A percentile compares a stretch with the other conserved stretches of the same genome.
Evolutionary conservation across 305 asterid genomes (phyloP).

Genomic region (Coffea humblotiana): DNA sequence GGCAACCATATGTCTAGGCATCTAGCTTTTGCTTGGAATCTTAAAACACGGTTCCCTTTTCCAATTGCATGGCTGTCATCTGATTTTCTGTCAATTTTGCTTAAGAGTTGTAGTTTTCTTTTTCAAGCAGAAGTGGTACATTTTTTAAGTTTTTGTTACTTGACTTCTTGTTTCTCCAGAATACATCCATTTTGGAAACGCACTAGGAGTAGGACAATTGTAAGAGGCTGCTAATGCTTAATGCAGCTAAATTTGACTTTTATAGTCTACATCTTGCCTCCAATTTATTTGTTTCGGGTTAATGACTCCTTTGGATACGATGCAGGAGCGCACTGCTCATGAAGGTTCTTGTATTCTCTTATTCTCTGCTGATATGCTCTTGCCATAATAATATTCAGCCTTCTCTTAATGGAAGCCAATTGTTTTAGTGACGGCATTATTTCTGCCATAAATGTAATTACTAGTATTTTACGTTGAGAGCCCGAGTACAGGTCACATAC

Average conservation of each 20-base stretch:
- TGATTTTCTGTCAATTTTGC: neutral
- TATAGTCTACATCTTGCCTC: neutral
- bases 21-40: neutral
- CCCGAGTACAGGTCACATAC: too few relatives aligned
- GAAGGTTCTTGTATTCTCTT: neutral
- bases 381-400: too few relatives aligned
- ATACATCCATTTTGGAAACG: neutral
- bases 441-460: too few relatives aligned
- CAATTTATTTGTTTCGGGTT: neutral
- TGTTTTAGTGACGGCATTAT: too few relatives aligned
- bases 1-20: neutral
- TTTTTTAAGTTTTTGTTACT: neutral
- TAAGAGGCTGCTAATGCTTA: neutral
- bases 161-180: neutral
- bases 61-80: slow-evolving; percentile 1
- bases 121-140: too few relatives aligned
- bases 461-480: too few relatives aligned
- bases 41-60: neutral
- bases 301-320: neutral
- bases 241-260: slow-evolving; percentile 6
- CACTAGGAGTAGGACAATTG: neutral
- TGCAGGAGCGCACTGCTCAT: neutral
- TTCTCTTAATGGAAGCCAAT: too few relatives aligned
- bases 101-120: neutral
- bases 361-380: neutral